Percentiles rank a stretch among this genome's conserved stretches.
Conservation (phyloP, 768 basidiomycete species). For the Lentinula lateritia region DNA sequence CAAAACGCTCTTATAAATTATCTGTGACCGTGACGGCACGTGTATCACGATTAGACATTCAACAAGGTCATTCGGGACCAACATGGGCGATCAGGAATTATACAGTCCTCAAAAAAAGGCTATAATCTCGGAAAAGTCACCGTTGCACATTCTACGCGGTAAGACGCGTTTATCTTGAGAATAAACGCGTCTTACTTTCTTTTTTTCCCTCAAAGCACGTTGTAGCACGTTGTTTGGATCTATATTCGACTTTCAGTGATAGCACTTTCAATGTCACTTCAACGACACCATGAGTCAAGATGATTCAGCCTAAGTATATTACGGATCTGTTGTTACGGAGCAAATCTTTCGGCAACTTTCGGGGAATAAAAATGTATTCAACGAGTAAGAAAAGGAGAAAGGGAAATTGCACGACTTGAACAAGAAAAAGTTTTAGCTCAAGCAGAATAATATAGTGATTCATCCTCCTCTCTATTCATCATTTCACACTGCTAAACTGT, state of each 20-base stretch:
- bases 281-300: neutral
- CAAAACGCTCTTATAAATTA: neutral
- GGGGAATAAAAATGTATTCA: too few relatives aligned
- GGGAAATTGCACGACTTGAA: too few relatives aligned
- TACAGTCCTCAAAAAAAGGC: neutral
- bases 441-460: too few relatives aligned
- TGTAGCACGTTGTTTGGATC: neutral
- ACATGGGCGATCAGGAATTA: neutral
- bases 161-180: neutral
- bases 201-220: neutral
- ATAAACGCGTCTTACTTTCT: neutral
- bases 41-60: neutral
- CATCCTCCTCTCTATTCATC: neutral
- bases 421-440: neutral
- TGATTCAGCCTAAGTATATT: neutral
- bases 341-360: too few relatives aligned
- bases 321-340: too few relatives aligned
- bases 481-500: neutral
- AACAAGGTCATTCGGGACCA: constrained; percentile 1
- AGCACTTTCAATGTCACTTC: neutral
- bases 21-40: constrained; percentile 4
- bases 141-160: neutral
- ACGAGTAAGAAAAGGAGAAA: too few relatives aligned
- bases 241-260: neutral
- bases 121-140: neutral